These are phyloP conservation scores for Trypanosoma cruzi DNA, from an alignment of 208 protist species.

Conservation along the genomic window DNA sequence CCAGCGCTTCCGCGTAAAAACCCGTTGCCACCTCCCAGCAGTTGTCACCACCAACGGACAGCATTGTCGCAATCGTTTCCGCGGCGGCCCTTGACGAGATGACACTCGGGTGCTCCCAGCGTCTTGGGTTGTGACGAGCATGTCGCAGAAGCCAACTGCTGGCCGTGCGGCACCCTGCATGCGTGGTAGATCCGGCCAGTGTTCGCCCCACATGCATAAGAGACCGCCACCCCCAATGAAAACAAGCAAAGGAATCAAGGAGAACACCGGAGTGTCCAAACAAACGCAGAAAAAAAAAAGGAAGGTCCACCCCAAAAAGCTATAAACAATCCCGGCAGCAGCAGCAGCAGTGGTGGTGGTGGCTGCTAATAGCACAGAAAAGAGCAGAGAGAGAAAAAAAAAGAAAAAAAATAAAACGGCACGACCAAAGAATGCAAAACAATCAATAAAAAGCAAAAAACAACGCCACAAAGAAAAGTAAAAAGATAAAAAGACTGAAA, in stretches of 20 bases:
- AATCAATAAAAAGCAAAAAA: conserved; percentile 12
- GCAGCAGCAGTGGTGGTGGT: conserved; percentile 8
- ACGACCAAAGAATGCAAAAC: neutral
- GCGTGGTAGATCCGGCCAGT: neutral
- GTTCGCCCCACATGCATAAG: conserved; percentile 20
- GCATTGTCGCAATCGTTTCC: conserved; percentile 11
- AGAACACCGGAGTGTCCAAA: neutral
- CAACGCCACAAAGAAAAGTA: neutral
- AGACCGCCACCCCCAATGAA: neutral
- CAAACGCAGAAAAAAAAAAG: neutral
- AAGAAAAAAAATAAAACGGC: conserved; percentile 15
- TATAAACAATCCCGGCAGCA: neutral
- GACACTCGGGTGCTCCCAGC: conserved; percentile 8
- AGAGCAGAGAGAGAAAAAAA: conserved; percentile 12
- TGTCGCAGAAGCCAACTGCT: conserved; percentile 18
- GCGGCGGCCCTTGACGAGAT: conserved; percentile 10
- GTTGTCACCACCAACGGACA: conserved; percentile 1
- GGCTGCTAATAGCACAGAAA: too few species aligned
- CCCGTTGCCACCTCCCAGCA: conserved; percentile 8
- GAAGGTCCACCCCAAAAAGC: neutral
- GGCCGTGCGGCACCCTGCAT: neutral
- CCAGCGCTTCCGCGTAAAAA: conserved; percentile 20
- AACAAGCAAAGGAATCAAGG: neutral
- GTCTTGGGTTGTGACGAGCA: neutral
- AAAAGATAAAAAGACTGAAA: neutral